These are phyloP conservation scores for Euphorbia lathyris DNA, from an alignment of 345 rosid species.

Conservation along the genomic window DNA sequence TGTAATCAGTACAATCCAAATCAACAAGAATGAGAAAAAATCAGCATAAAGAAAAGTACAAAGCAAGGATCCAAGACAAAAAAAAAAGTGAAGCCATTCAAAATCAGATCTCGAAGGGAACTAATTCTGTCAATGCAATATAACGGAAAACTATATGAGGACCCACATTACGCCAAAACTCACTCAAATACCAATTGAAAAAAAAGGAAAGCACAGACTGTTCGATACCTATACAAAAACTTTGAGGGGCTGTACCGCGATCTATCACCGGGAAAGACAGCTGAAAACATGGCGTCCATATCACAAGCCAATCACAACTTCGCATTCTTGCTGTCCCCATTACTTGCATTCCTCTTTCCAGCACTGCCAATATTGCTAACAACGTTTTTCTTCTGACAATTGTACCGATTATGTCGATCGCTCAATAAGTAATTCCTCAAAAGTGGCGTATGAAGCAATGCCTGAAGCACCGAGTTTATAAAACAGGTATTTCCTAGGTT, in stretches of 20 bases:
- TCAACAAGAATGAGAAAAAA: background rate
- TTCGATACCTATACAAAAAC: slow-evolving; percentile 70
- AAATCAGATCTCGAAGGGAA: background rate
- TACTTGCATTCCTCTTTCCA: slow-evolving; percentile 25
- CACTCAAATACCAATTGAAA: background rate
- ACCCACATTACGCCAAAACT: no score
- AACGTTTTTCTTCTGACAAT: slow-evolving; percentile 37
- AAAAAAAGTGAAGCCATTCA: background rate
- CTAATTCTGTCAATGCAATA: no score
- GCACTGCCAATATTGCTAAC: slow-evolving; percentile 23
- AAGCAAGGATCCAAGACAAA: background rate
- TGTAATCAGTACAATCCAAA: slow-evolving; percentile 25
- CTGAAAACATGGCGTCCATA: slow-evolving; percentile 58
- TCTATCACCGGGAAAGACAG: slow-evolving; percentile 73
- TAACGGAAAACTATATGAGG: no score
- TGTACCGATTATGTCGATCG: slow-evolving; percentile 62
- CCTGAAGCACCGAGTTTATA: slow-evolving; percentile 92
- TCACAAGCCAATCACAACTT: slow-evolving; percentile 72
- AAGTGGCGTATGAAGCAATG: slow-evolving; percentile 81
- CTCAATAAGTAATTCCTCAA: slow-evolving; percentile 70
- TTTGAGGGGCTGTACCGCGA: slow-evolving; percentile 82
- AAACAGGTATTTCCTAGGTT: slow-evolving; percentile 89
- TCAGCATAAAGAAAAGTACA: background rate
- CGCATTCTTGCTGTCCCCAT: slow-evolving; percentile 15
- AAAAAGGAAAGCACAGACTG: no score